Evolutionary conservation across 148 eudicot genomes (phyloP), one percentile per base, ranked within the genome.

Genomic region (Camellia sinensis): DNA sequence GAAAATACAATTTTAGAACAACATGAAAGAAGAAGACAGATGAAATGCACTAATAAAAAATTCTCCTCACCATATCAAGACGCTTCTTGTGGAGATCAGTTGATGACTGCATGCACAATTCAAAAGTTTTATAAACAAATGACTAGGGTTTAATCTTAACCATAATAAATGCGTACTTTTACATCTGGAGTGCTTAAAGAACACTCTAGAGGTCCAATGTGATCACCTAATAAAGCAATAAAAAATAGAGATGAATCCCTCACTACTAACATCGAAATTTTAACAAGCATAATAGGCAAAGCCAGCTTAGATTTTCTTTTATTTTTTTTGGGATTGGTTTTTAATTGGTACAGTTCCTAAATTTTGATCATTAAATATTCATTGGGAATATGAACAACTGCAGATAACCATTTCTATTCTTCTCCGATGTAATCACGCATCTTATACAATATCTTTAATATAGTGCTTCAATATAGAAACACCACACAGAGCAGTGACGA

Each of bases 51-150:
- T 70, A 7, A 74, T 6, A 52, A 53, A 37, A 17, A 82, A 15
- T 57, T 76, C 4, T 67, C 79, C 87, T 87, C 77, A 95, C 98
- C 89, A 81, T 83, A 72, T 90, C 93, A 62, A 90, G 89, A 67
- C 97, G 98, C 88, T 87, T 93, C 87, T 82, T 88, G 88, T 93
- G 97, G 82, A 82, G 68, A 78, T 90, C 94, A 84, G 88, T 89
- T 83, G 94, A 78, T 78, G 89, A 78, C 98, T 95, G 94, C 93
- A 91, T 79, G 21, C 79, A 72, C 41, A 84, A 80, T 83, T 72
- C 44, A 74, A 53, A 52, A 41, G 19, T 44, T 73, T 54, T 37
- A 48, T 80, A 19, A 77, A 53, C 59, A 40, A 57, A 67, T 41
- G 50, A 22, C 19, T 18, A 14, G 10, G n/a, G 29, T 11, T 50